Evolutionary conservation across 352 stramenopile genomes (phyloP), one percentile per base, ranked within the genome.

Genomic region (Globisporangium parvum): DNA sequence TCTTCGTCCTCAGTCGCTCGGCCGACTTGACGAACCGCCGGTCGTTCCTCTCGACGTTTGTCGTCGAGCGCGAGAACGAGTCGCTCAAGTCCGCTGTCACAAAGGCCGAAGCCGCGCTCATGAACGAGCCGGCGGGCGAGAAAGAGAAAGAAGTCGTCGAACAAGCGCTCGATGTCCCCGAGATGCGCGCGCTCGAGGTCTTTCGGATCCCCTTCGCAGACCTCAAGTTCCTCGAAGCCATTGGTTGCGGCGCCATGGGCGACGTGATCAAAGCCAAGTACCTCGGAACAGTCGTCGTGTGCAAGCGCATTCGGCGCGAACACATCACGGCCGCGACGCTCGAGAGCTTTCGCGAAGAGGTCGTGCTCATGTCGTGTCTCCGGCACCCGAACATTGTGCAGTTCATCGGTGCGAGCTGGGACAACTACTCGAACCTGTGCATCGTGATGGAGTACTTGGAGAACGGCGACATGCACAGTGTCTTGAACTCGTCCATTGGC

Each of bases 401-500:
- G 60, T 92, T 95, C 46, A 95, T 95, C 37, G 85, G 85, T 35
- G 85, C 85, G 31, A 93, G 79, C 52, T 95, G 85, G 85, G 82
- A 95, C 55, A 93, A 93, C 55, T 85, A 76, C 28, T 91, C 83
- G 3, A 95, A 95, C 54, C 55, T 95, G 48, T 95, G 85, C 41
- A 93, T 95, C 51, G 77, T 95, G 26, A 92, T 95, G 81, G 85
- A 95, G 51, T 95, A 91, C 59, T 50, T 95, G n/a, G 85, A 95
- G 58, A 92, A 93, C 54, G 85, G 85, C 20, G 85, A 95, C 55
- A 87, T 95, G 78, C 85, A 95, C 63, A 80, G 73, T 51, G 83
- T 93, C 24, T 68, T 95, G 39, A 82, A 95, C 62, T 91, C 81
- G 37, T 77, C 66, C 15, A 69, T 92, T n/a, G 82, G 82, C 11